phyloP scores from a whole-genome alignment of 495 filamentous ascomycete species.

The Penicillium samsonianum region DNA sequence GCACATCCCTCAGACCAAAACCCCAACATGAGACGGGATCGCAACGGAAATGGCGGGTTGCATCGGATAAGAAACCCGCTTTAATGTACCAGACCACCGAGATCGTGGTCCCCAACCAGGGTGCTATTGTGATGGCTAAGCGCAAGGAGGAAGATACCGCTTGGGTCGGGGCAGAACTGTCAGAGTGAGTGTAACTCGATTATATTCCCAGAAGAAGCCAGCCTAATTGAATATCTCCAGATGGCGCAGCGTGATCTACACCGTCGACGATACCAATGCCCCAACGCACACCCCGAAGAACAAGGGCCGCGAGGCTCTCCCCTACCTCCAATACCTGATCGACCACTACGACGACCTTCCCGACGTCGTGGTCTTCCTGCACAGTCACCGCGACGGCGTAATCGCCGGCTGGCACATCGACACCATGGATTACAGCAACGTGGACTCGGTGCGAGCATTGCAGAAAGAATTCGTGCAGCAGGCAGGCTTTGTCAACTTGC shows the following conservation, averaged over 20 bases:
- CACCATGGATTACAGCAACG: slow-evolving; percentile 45
- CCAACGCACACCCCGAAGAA: slow-evolving; percentile 45
- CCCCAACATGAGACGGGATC: slow-evolving; percentile 16
- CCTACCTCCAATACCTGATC: slow-evolving; percentile 50
- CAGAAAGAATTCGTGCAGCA: slow-evolving; percentile 37
- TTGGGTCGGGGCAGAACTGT: slow-evolving; percentile 43
- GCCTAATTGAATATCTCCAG: slow-evolving; percentile 22
- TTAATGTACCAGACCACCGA: slow-evolving; percentile 33
- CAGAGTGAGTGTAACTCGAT: slow-evolving; percentile 35
- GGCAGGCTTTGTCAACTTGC: slow-evolving; percentile 46
- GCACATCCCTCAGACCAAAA: slow-evolving; percentile 19
- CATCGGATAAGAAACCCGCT: slow-evolving; percentile 16
- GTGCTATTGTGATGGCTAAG: slow-evolving; percentile 46
- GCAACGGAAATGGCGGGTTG: slow-evolving; percentile 30
- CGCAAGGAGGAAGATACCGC: slow-evolving; percentile 40
- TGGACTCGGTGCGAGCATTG: slow-evolving; percentile 42
- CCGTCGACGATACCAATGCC: slow-evolving; percentile 43
- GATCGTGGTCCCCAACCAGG: slow-evolving; percentile 42
- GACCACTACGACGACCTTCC: slow-evolving; percentile 51
- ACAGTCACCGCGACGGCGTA: slow-evolving; percentile 44
- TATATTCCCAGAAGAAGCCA: background rate
- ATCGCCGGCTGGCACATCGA: slow-evolving; percentile 51
- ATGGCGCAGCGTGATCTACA: slow-evolving; percentile 50
- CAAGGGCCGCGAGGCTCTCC: slow-evolving; percentile 50
- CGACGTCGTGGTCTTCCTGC: slow-evolving; percentile 43